These are phyloP conservation scores for Leishmania guyanensis DNA, from an alignment of 208 protist species.

Conservation along the genomic window DNA sequence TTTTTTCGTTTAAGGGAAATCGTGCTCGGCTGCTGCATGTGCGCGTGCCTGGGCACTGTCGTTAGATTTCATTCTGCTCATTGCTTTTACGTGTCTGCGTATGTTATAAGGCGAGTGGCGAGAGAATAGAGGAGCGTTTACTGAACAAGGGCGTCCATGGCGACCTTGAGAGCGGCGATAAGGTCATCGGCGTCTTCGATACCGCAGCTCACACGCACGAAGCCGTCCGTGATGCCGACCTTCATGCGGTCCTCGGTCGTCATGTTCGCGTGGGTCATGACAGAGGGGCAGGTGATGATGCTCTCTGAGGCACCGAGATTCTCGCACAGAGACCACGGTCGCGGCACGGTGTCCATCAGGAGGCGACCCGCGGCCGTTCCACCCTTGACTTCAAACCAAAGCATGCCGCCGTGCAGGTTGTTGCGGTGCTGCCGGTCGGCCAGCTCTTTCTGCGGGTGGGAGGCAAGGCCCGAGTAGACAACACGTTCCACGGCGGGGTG, in stretches of 20 bases:
- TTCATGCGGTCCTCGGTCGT: conserved; percentile 90
- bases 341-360: conserved; percentile 85
- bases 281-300: conserved; percentile 94
- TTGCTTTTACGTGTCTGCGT: neutral
- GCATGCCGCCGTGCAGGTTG: conserved; percentile 85
- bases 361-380: conserved; percentile 65
- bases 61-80: neutral
- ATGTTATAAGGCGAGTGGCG: neutral
- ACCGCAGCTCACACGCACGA: conserved; percentile 94
- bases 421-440: conserved; percentile 92
- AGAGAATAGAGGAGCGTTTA: neutral
- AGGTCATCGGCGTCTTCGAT: conserved; percentile 95
- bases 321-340: conserved; percentile 92
- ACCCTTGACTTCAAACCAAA: conserved; percentile 93
- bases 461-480: conserved; percentile 92
- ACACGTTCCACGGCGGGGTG: conserved; percentile 89
- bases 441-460: conserved; percentile 94
- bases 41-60: neutral
- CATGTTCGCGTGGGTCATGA: conserved; percentile 98
- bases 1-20: neutral
- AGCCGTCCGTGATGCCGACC: conserved; percentile 94
- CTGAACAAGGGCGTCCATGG: conserved; percentile 75
- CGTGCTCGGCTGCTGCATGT: neutral
- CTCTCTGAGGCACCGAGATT: conserved; percentile 95
- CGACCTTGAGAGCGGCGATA: conserved; percentile 85